These are phyloP conservation scores for Eucalyptus guilfoylei DNA, from an alignment of 345 rosid genomes.

Conservation along the genomic window DNA sequence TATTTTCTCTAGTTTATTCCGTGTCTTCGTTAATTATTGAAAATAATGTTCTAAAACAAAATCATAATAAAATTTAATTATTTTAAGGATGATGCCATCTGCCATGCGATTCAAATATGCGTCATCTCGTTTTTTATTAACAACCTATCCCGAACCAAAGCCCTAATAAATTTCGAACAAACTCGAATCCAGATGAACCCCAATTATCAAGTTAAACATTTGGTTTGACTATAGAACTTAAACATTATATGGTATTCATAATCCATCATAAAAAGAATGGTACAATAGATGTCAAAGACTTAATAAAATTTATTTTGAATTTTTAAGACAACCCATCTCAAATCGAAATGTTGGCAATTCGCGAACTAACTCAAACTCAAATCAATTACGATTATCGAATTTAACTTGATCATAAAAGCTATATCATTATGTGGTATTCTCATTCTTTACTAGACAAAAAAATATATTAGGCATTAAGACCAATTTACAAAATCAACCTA, in stretches of 20 bases:
- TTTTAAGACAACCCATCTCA: background rate
- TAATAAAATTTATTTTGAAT: background rate
- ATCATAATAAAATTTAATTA: background rate
- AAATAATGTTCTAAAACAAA: background rate
- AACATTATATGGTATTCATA: fast-evolving
- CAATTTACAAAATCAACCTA: background rate
- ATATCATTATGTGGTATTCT: fast-evolving
- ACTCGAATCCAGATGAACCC: background rate
- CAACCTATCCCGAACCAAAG: background rate
- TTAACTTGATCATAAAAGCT: background rate
- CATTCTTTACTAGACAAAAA: background rate
- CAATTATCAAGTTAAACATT: background rate
- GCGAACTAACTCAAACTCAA: background rate
- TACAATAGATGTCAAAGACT: background rate
- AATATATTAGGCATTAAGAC: too few relatives aligned
- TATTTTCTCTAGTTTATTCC: background rate
- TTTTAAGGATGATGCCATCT: too few relatives aligned
- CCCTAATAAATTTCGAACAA: background rate
- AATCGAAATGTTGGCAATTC: fast-evolving
- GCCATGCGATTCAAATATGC: background rate
- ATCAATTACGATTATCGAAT: background rate
- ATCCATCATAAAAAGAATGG: background rate
- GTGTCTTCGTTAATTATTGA: background rate
- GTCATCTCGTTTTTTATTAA: background rate
- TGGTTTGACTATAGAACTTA: background rate